Percentiles rank a stretch among this genome's conserved stretches.
phyloP scores from a whole-genome alignment of 192 early-diverging fungal genomes.

The Gonapodya prolifera region DNA sequence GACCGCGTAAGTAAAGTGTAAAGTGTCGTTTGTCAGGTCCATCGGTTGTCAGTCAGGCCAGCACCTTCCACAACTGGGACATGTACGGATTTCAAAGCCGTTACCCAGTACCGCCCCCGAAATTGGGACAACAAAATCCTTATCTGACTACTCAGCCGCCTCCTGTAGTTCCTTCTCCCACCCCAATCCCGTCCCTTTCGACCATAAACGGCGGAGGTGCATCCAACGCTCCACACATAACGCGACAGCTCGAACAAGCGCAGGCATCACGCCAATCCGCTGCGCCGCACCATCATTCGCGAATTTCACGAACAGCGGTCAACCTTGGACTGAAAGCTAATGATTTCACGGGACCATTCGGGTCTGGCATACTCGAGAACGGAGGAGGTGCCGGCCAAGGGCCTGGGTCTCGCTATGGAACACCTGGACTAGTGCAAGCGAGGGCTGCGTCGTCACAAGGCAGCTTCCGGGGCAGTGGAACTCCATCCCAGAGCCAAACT shows the following conservation, averaged over 20 bases:
- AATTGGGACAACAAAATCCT: background rate
- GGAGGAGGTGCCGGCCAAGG: constrained; percentile 18
- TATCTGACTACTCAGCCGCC: background rate
- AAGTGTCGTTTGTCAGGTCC: no score
- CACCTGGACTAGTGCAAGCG: constrained; percentile 7
- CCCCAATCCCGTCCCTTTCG: background rate
- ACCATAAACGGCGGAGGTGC: background rate
- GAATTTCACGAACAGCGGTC: constrained; percentile 71
- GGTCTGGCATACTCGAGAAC: background rate
- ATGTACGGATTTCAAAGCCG: background rate
- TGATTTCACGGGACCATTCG: constrained; percentile 1
- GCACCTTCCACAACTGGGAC: background rate
- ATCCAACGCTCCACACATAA: constrained; percentile 39
- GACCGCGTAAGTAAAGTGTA: no score
- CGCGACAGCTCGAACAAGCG: constrained; percentile 59
- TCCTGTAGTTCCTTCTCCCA: background rate
- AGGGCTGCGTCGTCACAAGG: background rate
- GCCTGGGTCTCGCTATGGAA: constrained; percentile 33
- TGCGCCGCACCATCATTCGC: constrained; percentile 79
- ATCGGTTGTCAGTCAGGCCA: no score
- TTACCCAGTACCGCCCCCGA: background rate
- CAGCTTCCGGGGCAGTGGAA: constrained; percentile 12
- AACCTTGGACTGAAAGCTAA: constrained; percentile 31
- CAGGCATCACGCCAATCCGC: constrained; percentile 61
- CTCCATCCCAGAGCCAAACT: constrained; percentile 11